Evolutionary conservation across 306 rosid genomes (phyloP).

Genomic region (Acacia confusa): DNA sequence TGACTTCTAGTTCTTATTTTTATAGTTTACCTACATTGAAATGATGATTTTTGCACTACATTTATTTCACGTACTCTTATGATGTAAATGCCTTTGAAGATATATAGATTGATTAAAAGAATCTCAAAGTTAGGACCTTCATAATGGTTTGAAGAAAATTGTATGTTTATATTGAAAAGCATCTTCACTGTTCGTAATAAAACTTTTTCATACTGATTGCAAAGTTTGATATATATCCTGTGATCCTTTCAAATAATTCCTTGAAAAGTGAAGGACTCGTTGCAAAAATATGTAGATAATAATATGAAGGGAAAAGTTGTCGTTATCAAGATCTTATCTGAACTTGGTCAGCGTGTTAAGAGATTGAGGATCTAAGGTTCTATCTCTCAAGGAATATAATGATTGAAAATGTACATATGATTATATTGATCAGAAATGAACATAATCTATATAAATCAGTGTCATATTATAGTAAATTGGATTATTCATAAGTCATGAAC

Average conservation of each 20-base stretch:
- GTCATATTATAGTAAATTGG: not conserved
- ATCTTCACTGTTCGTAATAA: not conserved
- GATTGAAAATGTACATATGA: not conserved
- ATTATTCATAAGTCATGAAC: not conserved
- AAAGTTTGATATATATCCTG: not conserved
- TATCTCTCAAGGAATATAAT: not conserved
- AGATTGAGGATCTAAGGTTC: not conserved
- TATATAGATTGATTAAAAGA: not conserved
- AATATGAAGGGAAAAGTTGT: not conserved
- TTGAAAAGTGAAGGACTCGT: not conserved
- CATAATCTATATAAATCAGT: not conserved
- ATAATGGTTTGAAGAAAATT: not conserved
- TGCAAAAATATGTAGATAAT: conserved; percentile 12
- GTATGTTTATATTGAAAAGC: too few species aligned
- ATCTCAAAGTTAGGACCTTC: not conserved
- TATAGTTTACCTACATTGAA: not conserved
- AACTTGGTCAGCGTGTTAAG: not conserved
- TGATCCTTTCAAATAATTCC: not conserved
- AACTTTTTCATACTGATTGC: not conserved
- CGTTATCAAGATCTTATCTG: not conserved
- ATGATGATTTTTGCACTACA: not conserved
- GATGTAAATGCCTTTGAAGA: not conserved
- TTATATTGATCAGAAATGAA: not conserved
- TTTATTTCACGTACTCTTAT: not conserved
- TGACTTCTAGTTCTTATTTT: conserved; percentile 12